Percentiles rank a stretch among this genome's conserved stretches.
Evolutionary conservation across 495 filamentous ascomycete genomes (phyloP).

Genomic region (Xylaria venustula): DNA sequence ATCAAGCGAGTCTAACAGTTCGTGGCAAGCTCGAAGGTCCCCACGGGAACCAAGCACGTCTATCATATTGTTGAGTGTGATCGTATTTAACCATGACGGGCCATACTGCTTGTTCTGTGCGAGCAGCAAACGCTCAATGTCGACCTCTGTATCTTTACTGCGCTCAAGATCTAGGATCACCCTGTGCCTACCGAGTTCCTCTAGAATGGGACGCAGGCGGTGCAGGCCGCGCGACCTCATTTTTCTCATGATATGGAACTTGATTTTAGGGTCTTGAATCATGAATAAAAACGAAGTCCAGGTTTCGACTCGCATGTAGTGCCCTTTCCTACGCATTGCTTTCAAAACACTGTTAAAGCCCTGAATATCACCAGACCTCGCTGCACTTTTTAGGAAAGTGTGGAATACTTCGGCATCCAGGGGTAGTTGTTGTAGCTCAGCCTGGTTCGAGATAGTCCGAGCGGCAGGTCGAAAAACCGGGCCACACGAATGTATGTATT

Average conservation of each 20-base stretch:
- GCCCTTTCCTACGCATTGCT: constrained; percentile 31
- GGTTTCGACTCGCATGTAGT: constrained; percentile 28
- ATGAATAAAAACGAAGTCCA: constrained; percentile 43
- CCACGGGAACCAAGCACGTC: constrained; percentile 28
- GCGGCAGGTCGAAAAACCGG: constrained; percentile 15
- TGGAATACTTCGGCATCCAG: constrained; percentile 36
- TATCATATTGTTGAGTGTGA: constrained; percentile 33
- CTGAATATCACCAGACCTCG: constrained; percentile 29
- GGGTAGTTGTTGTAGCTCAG: constrained; percentile 17
- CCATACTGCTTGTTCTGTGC: constrained; percentile 37
- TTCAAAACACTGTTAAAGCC: constrained; percentile 30
- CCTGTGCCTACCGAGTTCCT: constrained; percentile 31
- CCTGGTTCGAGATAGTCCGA: constrained; percentile 23
- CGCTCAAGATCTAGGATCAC: constrained; percentile 33
- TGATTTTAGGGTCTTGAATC: constrained; percentile 36
- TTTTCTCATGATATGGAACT: constrained; percentile 30
- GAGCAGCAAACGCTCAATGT: constrained; percentile 24
- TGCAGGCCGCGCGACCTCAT: constrained; percentile 32
- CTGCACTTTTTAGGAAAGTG: constrained; percentile 28
- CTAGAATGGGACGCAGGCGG: constrained; percentile 16
- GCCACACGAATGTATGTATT: constrained; percentile 26
- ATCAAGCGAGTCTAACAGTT: constrained; percentile 28
- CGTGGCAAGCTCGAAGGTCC: constrained; percentile 20
- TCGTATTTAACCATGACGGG: constrained; percentile 31
- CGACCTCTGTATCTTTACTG: constrained; percentile 19